A percentile compares a stretch with the other conserved stretches of the same genome.
phyloP scores from a whole-genome alignment of 2,329 filamentous ascomycete genomes.

The Penicillium concentricum region DNA sequence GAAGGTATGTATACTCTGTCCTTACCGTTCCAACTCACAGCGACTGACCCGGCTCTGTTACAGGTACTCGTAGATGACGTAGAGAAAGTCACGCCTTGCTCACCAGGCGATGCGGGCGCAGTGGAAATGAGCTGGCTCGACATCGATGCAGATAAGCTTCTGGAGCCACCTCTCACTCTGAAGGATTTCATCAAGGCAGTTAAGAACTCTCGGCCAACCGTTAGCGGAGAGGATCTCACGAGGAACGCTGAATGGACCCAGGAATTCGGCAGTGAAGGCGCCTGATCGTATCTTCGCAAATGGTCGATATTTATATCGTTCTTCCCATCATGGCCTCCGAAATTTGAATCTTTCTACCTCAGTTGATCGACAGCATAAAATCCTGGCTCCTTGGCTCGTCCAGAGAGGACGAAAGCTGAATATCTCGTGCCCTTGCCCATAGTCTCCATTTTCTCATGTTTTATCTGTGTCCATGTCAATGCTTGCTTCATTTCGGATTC shows the following conservation, averaged over 20 bases:
- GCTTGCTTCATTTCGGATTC: constrained; percentile 9
- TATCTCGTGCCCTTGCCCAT: background rate
- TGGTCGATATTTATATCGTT: background rate
- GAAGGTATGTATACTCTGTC: constrained; percentile 56
- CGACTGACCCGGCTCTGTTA: background rate
- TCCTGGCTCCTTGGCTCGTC: background rate
- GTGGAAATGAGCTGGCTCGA: constrained; percentile 93
- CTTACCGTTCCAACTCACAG: constrained; percentile 6
- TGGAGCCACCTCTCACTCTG: constrained; percentile 80
- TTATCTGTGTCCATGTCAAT: constrained; percentile 2
- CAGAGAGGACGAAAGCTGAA: background rate
- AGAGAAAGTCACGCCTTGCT: constrained; percentile 75
- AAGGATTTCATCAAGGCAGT: constrained; percentile 95
- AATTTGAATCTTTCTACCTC: background rate
- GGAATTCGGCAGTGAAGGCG: constrained; percentile 92
- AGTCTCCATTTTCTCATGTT: background rate
- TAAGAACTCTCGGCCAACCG: constrained; percentile 82
- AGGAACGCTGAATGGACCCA: constrained; percentile 90
- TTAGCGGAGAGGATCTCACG: constrained; percentile 80
- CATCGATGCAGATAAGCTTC: constrained; percentile 76
- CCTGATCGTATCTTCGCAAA: constrained; percentile 36
- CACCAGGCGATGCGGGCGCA: constrained; percentile 80
- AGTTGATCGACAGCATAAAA: background rate
- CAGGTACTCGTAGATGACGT: constrained; percentile 69
- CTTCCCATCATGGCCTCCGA: background rate